A percentile compares a stretch with the other conserved stretches of the same genome.
Conservation (phyloP, 2,329 filamentous ascomycete genomes). For the Ophiostoma angusticollis region DNA sequence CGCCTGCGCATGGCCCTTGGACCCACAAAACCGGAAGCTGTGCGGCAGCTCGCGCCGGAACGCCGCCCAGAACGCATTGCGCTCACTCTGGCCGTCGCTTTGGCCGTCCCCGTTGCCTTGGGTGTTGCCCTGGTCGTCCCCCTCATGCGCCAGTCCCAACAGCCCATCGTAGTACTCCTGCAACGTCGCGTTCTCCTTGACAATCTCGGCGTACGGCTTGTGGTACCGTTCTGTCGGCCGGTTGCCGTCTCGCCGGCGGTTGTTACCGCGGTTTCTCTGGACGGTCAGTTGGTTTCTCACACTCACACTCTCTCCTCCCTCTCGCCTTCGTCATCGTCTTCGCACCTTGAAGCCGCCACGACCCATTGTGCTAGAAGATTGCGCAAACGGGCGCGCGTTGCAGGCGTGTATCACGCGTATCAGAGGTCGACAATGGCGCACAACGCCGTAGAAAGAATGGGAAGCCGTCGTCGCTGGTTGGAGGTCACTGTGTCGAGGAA, state of each 20-base stretch:
- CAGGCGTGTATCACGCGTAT: too few relatives aligned
- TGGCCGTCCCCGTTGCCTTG: too few relatives aligned
- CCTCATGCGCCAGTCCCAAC: constrained; percentile 58
- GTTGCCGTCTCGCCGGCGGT: constrained; percentile 21
- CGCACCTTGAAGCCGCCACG: constrained; percentile 13
- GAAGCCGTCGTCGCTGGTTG: too few relatives aligned
- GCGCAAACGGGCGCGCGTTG: too few relatives aligned
- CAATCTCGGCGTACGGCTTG: constrained; percentile 43
- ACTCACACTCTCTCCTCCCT: background rate
- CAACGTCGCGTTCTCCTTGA: constrained; percentile 71
- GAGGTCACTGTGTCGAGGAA: too few relatives aligned
- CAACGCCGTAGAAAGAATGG: background rate
- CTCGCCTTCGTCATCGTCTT: background rate
- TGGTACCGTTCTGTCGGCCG: constrained; percentile 27
- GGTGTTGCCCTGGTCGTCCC: too few relatives aligned
- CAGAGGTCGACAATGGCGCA: too few relatives aligned
- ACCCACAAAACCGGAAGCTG: constrained; percentile 95
- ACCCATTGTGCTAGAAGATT: constrained; percentile 12
- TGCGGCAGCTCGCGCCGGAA: constrained; percentile 81
- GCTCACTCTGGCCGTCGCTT: constrained; percentile 55
- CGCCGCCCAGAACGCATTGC: constrained; percentile 68
- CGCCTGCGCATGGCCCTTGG: constrained; percentile 84
- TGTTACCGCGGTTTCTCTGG: constrained; percentile 20
- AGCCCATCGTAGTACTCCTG: constrained; percentile 77
- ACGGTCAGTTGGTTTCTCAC: background rate